Evolutionary conservation across 2,329 filamentous ascomycete genomes (phyloP), one percentile per base, ranked within the genome.

Genomic region (Fusarium pseudonygamai): DNA sequence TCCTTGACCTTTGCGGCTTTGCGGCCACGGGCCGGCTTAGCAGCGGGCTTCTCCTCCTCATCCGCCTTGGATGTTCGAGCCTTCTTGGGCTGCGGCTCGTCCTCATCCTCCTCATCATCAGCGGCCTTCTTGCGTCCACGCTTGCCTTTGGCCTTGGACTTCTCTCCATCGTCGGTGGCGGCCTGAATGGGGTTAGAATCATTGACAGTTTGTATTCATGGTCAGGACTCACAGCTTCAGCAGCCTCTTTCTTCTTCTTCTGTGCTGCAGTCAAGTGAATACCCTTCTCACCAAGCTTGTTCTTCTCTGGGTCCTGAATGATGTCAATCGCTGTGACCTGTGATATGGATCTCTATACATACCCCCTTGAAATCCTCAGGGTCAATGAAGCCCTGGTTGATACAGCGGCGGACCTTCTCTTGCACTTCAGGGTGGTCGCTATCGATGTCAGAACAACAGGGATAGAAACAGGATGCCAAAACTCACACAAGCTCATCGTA

Each of bases 301-400:
- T 97, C 83, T 90, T 88, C 78, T 93, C 92, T 7, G 89, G 85
- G 74, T 97, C 93, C 93, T 96, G 74, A 9, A 57, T 57, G 40
- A 26, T 55, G 73, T 64, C 32, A 70, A 50, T 42, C 67, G 40
- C 71, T 50, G 57, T 63, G 5, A 46, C 30, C 36, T 28, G 30
- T 32, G 26, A 16, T 24, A 20, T 12, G 28, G 8, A 14, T 22
- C n/a, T 46, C 34, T 60, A 30, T 37, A 85, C 93, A 84, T 87
- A 97, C 95, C 18, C 94, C 94, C 39, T 92, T 96, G 90, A 94
- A 98, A 76, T 98, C 96, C 58, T 93, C 92, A 46, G 94, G 87
- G 75, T 93, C 92, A 76, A 98, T 92, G 77, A 96, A 93, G 30
- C 94, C 94, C 79, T 95, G 88, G 66, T 88, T 86, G 30, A 98